Evolutionary conservation across 345 rosid species (phyloP).

Genomic region (Syzygium jambos): DNA sequence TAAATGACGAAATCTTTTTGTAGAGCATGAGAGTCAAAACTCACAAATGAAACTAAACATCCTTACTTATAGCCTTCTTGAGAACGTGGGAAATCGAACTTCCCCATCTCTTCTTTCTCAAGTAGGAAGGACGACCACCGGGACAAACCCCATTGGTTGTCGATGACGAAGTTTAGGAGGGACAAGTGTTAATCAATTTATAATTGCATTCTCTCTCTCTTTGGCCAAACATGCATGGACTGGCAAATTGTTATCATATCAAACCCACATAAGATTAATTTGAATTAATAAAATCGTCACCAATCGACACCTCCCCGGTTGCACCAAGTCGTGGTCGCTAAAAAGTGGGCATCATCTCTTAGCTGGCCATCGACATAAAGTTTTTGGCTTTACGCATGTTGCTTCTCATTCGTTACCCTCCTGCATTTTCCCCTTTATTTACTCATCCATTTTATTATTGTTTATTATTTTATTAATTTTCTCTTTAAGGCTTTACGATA

Average conservation of each 20-base stretch:
- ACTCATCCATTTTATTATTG: not conserved
- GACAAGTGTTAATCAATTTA: not conserved
- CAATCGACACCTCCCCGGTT: not conserved
- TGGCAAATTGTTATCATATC: not conserved
- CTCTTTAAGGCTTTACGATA: not conserved
- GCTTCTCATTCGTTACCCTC: too few species aligned
- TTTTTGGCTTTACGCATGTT: not conserved
- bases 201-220: not conserved
- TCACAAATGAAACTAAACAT: too few species aligned
- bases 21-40: too few species aligned
- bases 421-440: not conserved
- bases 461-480: not conserved
- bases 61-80: too few species aligned
- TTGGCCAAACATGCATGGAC: not conserved
- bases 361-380: not conserved
- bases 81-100: too few species aligned
- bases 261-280: not conserved
- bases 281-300: not conserved
- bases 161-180: not conserved
- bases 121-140: too few species aligned
- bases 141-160: rapidly evolving
- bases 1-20: not conserved
- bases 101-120: too few species aligned
- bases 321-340: not conserved
- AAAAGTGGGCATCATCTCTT: not conserved